phyloP scores from a whole-genome alignment of 177 flowering plant species.

The Vitis hybrid region DNA sequence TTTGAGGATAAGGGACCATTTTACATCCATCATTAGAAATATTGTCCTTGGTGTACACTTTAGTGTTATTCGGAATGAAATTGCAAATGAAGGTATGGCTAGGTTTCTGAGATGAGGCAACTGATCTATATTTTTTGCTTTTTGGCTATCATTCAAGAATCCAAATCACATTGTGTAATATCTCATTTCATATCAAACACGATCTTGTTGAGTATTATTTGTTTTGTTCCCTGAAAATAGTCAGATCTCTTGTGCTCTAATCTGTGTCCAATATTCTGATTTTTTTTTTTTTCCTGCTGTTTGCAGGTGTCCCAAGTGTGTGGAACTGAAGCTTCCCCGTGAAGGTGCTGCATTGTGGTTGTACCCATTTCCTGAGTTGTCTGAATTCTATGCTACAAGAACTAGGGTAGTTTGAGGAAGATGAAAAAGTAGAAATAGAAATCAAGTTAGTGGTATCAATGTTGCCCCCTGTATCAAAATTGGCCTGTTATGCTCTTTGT shows the following conservation, averaged over 20 bases:
- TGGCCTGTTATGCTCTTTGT: too few species aligned
- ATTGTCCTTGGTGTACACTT: background rate
- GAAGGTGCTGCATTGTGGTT: conserved; percentile 95
- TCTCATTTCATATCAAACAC: background rate
- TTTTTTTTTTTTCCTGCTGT: background rate
- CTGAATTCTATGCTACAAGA: background rate
- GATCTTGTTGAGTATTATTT: background rate
- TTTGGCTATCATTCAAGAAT: background rate
- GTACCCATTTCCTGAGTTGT: conserved; percentile 14
- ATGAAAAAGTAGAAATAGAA: background rate
- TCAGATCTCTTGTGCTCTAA: background rate
- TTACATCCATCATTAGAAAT: too few species aligned
- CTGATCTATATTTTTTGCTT: background rate
- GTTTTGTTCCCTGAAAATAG: background rate
- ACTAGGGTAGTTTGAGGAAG: background rate
- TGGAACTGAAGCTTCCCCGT: conserved; percentile 86
- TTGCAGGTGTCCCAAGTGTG: conserved; percentile 91
- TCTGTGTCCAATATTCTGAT: background rate
- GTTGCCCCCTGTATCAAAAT: too few species aligned
- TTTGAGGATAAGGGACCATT: background rate
- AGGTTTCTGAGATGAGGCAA: background rate
- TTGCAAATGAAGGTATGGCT: background rate
- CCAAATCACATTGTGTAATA: background rate
- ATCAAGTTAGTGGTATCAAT: too few species aligned
- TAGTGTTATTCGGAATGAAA: background rate